A percentile compares a stretch with the other conserved stretches of the same genome.
phyloP scores from a whole-genome alignment of 768 basidiomycete genomes.

The Suillus fuscotomentosus region DNA sequence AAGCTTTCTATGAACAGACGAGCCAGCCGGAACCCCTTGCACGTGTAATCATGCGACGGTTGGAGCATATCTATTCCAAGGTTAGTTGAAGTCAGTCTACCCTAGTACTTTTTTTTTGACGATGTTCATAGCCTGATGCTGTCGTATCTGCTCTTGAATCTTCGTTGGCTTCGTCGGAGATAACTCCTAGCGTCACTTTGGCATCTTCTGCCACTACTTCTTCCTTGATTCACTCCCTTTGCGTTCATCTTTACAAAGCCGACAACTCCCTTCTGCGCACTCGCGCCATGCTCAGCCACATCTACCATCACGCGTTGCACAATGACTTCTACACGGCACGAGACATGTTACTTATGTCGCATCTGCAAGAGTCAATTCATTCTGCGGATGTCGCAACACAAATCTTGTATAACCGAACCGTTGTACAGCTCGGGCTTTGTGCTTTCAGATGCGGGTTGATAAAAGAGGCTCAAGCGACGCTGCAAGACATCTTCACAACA shows the following conservation, averaged over 20 bases:
- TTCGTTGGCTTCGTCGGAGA: slow-evolving; percentile 53
- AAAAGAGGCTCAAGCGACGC: slow-evolving; percentile 87
- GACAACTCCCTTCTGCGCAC: slow-evolving; percentile 91
- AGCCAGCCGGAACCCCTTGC: slow-evolving; percentile 75
- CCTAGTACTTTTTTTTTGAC: background rate
- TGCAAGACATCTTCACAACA: slow-evolving; percentile 95
- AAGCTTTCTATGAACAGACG: slow-evolving; percentile 86
- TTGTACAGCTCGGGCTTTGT: slow-evolving; percentile 95
- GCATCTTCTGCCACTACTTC: slow-evolving; percentile 56
- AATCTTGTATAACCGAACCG: slow-evolving; percentile 95
- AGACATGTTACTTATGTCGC: slow-evolving; percentile 98
- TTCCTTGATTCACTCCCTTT: slow-evolving; percentile 82
- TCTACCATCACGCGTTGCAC: slow-evolving; percentile 95
- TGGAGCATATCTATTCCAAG: slow-evolving; percentile 99
- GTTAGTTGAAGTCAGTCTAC: slow-evolving; percentile 37
- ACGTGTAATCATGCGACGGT: slow-evolving; percentile 88
- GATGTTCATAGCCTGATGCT: slow-evolving; percentile 73
- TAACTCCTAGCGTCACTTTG: slow-evolving; percentile 64
- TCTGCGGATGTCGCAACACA: slow-evolving; percentile 96
- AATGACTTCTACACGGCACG: slow-evolving; percentile 96
- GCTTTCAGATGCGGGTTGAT: slow-evolving; percentile 96
- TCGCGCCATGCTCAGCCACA: slow-evolving; percentile 95
- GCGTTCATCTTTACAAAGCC: slow-evolving; percentile 90
- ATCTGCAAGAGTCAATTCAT: slow-evolving; percentile 94
- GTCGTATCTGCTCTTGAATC: slow-evolving; percentile 90